Base-by-base conservation (phyloP, 768 basidiomycete species). In the Xanthoconium stramineum region DNA sequence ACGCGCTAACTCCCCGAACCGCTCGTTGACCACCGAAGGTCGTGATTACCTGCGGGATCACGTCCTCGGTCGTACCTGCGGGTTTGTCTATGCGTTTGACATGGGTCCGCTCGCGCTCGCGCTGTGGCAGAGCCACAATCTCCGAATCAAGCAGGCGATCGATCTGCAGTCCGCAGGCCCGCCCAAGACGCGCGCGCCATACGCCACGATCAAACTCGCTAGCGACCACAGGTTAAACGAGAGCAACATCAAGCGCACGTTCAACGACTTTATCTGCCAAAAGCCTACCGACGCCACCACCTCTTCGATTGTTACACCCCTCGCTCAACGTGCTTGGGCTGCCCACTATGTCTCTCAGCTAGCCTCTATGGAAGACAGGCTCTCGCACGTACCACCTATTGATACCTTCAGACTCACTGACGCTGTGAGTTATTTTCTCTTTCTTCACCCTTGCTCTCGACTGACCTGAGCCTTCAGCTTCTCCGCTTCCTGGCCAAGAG, bases 81-180 rank as follows among this genome's bases (percentile, higher is more conserved):
- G 70, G 17, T 67, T 61, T 53, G 11, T 72, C 9, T 67, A 72
- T 20, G 70, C 69, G 17, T 72, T 72, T 15, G 65, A 72, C 48
- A 61, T 72, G 56, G 70, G 42, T 0, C 61, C 55, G 5, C 65
- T 73, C 37, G 72, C 65, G n/a, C 64, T 71, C 15, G 61, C 63
- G 17, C 51, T 71, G 48, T 69, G 66, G 68, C 62, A 73, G 55
- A 61, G 60, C 43, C 66, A 62, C 43, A 56, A 61, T 61, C 69
- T 73, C 50, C 71, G 71, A n/a, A 71, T 73, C 56, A 63, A 57
- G 52, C 71, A 73, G 29, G 70, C 70, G 28, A 66, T 72, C 35
- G 71, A 71, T 12, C 14, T 71, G 2, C 70, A 73, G 50, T 63
- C 60, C 3, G 68, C 60, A 0, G 53, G 60, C 37, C 20, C 64